Evolutionary conservation across 2,329 filamentous ascomycete genomes (phyloP).

Genomic region (Scedosporium minutisporum): DNA sequence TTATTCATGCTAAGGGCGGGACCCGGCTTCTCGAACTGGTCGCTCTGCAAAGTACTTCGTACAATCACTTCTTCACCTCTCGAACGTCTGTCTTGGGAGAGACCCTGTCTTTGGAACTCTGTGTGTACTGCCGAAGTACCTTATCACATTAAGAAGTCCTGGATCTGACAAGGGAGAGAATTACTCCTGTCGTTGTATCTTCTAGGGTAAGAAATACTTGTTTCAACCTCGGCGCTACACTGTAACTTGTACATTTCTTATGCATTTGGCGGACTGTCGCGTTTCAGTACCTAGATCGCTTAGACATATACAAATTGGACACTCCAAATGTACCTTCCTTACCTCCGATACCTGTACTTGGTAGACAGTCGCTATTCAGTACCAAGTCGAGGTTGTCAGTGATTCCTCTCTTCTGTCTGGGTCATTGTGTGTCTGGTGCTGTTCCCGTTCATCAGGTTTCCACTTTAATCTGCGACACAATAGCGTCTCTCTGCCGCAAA

Average conservation of each 20-base stretch:
- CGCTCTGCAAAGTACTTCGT: not conserved
- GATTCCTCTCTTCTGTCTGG: not conserved
- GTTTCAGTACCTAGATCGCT: not conserved
- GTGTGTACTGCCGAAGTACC: not conserved
- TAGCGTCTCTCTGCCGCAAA: not conserved
- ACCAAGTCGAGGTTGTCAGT: too few species aligned
- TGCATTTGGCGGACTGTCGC: not conserved
- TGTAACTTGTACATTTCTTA: not conserved
- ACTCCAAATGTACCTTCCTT: not conserved
- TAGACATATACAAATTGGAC: not conserved
- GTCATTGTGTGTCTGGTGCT: not conserved
- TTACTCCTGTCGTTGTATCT: not conserved
- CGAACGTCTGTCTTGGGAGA: not conserved
- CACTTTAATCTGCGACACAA: constrained; percentile 6
- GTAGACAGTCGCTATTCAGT: too few species aligned
- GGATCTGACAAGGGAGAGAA: not conserved
- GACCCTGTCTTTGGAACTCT: not conserved
- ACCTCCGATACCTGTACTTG: not conserved
- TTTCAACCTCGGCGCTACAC: not conserved
- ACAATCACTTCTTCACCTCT: not conserved
- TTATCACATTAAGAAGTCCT: not conserved
- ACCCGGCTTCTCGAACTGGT: not conserved
- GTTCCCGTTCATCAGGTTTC: constrained; percentile 2
- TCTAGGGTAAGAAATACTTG: not conserved
- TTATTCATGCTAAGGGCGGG: not conserved